phyloP scores from a whole-genome alignment of 192 early-diverging fungal species.

The Jimgerdemannia flammicorona region DNA sequence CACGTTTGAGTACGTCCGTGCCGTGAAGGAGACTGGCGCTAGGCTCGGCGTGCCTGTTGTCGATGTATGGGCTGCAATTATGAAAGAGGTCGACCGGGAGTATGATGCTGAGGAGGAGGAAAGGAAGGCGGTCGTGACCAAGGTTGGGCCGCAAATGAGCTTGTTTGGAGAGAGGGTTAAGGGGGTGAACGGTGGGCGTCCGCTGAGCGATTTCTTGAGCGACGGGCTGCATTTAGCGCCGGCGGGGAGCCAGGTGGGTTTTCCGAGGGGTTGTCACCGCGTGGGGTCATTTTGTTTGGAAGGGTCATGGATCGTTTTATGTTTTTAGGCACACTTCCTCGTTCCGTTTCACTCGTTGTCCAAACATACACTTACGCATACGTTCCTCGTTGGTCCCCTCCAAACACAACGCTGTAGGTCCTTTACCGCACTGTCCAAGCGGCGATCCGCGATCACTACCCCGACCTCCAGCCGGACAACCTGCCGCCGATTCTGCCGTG shows the following conservation, averaged over 20 bases:
- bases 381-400: too few species aligned
- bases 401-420: background rate
- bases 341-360: too few species aligned
- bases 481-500: background rate
- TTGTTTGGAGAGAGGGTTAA: background rate
- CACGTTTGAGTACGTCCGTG: slow-evolving; percentile 10
- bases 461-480: background rate
- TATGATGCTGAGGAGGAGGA: background rate
- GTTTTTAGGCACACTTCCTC: background rate
- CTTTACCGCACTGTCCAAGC: background rate
- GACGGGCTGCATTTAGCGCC: background rate
- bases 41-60: background rate
- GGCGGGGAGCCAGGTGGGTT: background rate
- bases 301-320: background rate
- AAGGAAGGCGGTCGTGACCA: background rate
- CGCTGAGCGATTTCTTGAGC: background rate
- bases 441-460: background rate
- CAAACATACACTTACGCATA: too few species aligned
- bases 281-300: too few species aligned
- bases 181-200: background rate
- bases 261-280: background rate
- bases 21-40: background rate
- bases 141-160: background rate
- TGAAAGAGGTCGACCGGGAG: background rate
- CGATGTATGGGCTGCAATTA: background rate